Evolutionary conservation across 371 early-diverging fungal species (phyloP).

Genomic region (Entomophthora muscae): DNA sequence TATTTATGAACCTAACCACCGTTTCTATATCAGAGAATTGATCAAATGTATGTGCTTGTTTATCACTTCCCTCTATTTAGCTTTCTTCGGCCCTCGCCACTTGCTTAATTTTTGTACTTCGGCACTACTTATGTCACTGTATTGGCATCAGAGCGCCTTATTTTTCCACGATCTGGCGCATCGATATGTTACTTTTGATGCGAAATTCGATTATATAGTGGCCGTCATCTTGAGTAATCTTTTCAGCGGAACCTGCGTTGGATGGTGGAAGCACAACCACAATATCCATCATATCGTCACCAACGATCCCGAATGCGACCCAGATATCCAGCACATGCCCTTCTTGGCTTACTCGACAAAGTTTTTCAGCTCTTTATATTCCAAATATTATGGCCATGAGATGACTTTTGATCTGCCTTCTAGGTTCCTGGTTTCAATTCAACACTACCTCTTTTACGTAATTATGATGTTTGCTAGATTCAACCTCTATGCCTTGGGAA

Average conservation of each 20-base stretch:
- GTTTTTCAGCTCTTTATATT: constrained; percentile 64
- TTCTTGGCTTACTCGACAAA: constrained; percentile 77
- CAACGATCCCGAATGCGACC: constrained; percentile 82
- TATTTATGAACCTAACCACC: constrained; percentile 36
- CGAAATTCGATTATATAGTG: constrained; percentile 52
- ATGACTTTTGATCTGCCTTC: constrained; percentile 63
- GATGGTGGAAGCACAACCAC: constrained; percentile 95
- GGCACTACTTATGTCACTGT: constrained; percentile 38
- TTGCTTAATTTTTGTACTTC: constrained; percentile 26
- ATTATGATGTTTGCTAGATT: constrained; percentile 77
- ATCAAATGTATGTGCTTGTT: constrained; percentile 43
- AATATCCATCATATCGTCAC: constrained; percentile 88
- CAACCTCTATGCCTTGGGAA: constrained; percentile 71
- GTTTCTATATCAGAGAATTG: constrained; percentile 53
- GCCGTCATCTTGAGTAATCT: constrained; percentile 68
- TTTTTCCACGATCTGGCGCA: constrained; percentile 91
- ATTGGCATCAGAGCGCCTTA: constrained; percentile 91
- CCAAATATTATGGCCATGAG: constrained; percentile 76
- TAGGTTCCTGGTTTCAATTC: constrained; percentile 50
- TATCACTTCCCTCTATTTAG: constrained; percentile 36
- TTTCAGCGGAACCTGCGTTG: constrained; percentile 73
- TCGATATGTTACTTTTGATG: constrained; percentile 66
- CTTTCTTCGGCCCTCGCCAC: constrained; percentile 34
- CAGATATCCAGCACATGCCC: constrained; percentile 93
- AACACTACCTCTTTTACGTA: constrained; percentile 75